Evolutionary conservation across 108 stramenopile species (phyloP).

Genomic region (Aurantiochytrium sp.): DNA sequence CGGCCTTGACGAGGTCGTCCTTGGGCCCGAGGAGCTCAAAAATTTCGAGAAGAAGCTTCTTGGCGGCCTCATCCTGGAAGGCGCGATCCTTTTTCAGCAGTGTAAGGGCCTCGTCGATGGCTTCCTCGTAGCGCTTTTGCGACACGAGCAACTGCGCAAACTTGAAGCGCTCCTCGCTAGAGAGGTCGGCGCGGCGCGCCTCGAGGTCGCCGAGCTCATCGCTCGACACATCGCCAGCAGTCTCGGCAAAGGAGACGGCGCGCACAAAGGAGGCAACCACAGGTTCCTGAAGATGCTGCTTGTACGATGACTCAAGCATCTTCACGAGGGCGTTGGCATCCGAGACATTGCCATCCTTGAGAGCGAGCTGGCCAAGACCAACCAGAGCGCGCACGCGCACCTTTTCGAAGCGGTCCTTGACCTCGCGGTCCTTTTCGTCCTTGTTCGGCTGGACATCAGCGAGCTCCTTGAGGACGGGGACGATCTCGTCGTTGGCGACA

Average conservation of each 20-base stretch:
- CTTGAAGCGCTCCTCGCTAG: conserved; percentile 2
- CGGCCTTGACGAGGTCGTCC: background rate
- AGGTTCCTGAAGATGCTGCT: background rate
- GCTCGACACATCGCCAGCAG: background rate
- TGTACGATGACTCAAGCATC: background rate
- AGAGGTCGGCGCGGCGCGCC: background rate
- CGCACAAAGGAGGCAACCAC: background rate
- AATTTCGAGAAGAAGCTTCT: background rate
- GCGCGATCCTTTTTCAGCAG: background rate
- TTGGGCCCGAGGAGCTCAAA: background rate
- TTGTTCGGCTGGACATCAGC: background rate
- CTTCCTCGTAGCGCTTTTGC: background rate
- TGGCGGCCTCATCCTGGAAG: background rate
- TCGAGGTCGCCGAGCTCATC: background rate
- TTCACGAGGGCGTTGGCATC: background rate
- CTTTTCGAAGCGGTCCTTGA: background rate
- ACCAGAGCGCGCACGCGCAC: background rate
- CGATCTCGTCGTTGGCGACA: background rate
- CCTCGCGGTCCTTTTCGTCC: background rate
- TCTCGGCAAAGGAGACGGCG: background rate
- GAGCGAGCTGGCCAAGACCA: background rate
- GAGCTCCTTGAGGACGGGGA: background rate
- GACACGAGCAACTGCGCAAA: background rate
- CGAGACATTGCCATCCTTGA: background rate
- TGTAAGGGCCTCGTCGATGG: background rate